phyloP scores from a whole-genome alignment of 192 early-diverging fungal genomes.

The Chytriomyces sp. region DNA sequence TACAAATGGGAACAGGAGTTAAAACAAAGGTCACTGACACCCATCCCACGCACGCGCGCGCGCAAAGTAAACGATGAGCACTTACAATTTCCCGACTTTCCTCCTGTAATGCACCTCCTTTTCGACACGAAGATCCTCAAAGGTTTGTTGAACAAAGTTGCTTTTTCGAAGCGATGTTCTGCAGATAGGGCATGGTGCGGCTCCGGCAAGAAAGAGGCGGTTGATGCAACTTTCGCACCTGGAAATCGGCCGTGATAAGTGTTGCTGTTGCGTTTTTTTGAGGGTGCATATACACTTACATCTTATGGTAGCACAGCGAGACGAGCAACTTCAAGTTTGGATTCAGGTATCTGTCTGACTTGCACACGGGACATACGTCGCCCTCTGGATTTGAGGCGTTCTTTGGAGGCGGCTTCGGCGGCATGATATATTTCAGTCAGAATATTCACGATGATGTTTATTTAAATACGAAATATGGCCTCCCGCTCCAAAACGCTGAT shows the following conservation, averaged over 20 bases:
- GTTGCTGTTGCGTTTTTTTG: too few relatives aligned
- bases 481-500: constrained; percentile 89
- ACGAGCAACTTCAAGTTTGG: constrained; percentile 87
- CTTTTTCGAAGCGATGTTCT: constrained; percentile 76
- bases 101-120: constrained; percentile 89
- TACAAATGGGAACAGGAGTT: not conserved
- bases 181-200: constrained; percentile 92
- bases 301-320: constrained; percentile 93
- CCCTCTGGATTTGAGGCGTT: constrained; percentile 3
- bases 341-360: constrained; percentile 84
- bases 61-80: not conserved
- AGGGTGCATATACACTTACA: constrained; percentile 55
- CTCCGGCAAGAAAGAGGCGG: constrained; percentile 79
- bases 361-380: constrained; percentile 71
- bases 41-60: not conserved
- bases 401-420: not conserved
- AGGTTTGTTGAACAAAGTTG: constrained; percentile 86
- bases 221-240: constrained; percentile 94
- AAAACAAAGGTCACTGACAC: not conserved
- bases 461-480: constrained; percentile 52
- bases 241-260: not conserved
- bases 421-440: constrained; percentile 2
- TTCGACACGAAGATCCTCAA: constrained; percentile 93
- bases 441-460: not conserved
- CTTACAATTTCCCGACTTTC: constrained; percentile 71